Percentiles rank a stretch among this genome's conserved stretches.
phyloP scores from a whole-genome alignment of 208 protist genomes.

The Trypanosoma grayi region DNA sequence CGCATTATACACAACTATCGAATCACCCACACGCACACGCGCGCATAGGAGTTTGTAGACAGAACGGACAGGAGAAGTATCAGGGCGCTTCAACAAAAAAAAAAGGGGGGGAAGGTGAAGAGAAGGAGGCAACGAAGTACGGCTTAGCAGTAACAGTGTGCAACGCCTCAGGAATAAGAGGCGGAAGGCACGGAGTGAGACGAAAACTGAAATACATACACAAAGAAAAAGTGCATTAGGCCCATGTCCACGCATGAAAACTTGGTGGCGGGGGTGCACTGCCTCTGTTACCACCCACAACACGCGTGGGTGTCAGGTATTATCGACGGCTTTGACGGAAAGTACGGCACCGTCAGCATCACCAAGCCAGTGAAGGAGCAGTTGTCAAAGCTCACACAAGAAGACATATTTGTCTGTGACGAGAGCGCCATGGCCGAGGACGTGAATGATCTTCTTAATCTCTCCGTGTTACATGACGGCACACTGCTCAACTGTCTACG shows the following conservation, averaged over 20 bases:
- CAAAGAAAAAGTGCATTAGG: not conserved
- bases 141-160: too few relatives aligned
- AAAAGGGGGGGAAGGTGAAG: not conserved
- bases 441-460: conserved; percentile 37
- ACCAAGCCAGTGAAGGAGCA: conserved; percentile 16
- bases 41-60: too few relatives aligned
- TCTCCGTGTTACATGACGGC: conserved; percentile 40
- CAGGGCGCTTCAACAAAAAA: not conserved
- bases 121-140: not conserved
- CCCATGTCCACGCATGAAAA: not conserved
- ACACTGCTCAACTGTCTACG: conserved; percentile 28
- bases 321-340: conserved; percentile 33
- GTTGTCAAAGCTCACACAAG: conserved; percentile 21
- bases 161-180: not conserved
- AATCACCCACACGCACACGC: too few relatives aligned
- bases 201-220: not conserved
- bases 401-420: conserved; percentile 32
- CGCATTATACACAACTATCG: too few relatives aligned
- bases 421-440: conserved; percentile 26
- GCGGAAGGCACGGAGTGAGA: not conserved
- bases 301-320: conserved; percentile 29
- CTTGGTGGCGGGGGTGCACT: conserved; percentile 23
- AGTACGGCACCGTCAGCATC: conserved; percentile 16
- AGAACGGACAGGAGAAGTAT: too few relatives aligned
- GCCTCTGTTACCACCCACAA: conserved; percentile 27